A percentile compares a stretch with the other conserved stretches of the same genome.
These are phyloP conservation scores for Amphichorda felina DNA, from an alignment of 2,329 filamentous ascomycete genomes.

Conservation along the genomic window DNA sequence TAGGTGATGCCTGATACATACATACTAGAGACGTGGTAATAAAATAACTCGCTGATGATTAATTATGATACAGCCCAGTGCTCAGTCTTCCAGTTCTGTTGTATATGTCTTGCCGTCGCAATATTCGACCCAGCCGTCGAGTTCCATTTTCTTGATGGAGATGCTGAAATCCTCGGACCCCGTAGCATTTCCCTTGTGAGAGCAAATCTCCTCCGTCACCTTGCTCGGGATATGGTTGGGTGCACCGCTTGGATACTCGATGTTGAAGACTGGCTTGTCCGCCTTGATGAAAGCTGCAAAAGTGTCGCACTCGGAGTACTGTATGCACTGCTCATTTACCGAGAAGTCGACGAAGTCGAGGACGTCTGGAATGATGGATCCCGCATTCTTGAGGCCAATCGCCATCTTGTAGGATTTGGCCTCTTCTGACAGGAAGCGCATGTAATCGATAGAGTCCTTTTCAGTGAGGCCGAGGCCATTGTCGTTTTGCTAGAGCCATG, in stretches of 20 bases:
- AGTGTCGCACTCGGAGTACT: constrained; percentile 46
- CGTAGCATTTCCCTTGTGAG: constrained; percentile 18
- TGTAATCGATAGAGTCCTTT: constrained; percentile 42
- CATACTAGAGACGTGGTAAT: too few species aligned
- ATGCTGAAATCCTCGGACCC: constrained; percentile 45
- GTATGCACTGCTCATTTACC: constrained; percentile 58
- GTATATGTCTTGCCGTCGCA: constrained; percentile 26
- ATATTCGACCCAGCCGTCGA: constrained; percentile 51
- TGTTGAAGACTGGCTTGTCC: constrained; percentile 59
- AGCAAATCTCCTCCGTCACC: constrained; percentile 30
- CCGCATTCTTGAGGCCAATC: constrained; percentile 59
- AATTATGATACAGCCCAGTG: too few species aligned
- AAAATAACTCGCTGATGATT: too few species aligned
- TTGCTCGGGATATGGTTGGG: constrained; percentile 22
- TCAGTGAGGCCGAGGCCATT: constrained; percentile 49
- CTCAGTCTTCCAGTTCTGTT: neutral
- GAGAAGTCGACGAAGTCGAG: constrained; percentile 45
- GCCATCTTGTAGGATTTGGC: constrained; percentile 43
- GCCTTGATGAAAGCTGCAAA: constrained; percentile 46
- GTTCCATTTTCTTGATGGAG: constrained; percentile 51
- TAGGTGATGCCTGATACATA: too few species aligned
- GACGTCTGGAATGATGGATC: constrained; percentile 39
- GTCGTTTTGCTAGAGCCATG: constrained; percentile 34
- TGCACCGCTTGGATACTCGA: constrained; percentile 53
- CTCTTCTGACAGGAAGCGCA: constrained; percentile 46